A percentile compares a stretch with the other conserved stretches of the same genome.
Evolutionary conservation across 75 land plant species (phyloP).

Genomic region (Cryptomeria japonica): DNA sequence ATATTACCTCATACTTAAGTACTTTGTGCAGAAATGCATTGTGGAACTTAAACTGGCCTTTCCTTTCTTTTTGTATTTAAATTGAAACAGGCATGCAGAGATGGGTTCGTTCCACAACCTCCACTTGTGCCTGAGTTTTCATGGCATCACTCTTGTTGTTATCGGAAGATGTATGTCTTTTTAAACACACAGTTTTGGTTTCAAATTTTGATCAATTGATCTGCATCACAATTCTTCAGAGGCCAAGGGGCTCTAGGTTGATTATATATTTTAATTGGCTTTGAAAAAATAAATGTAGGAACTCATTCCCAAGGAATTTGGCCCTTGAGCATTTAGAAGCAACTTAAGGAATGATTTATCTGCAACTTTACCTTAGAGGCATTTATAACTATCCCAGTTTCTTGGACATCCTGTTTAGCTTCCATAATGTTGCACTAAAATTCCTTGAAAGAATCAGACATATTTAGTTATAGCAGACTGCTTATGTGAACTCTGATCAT

Average conservation of each 20-base stretch:
- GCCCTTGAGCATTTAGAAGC: not conserved
- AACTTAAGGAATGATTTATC: not conserved
- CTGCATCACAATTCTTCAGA: not conserved
- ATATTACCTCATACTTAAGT: too few species aligned
- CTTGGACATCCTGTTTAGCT: not conserved
- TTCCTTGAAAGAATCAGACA: not conserved
- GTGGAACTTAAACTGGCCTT: not conserved
- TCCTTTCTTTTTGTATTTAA: too few species aligned
- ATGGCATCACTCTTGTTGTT: not conserved
- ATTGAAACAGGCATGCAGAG: not conserved
- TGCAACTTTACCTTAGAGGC: not conserved
- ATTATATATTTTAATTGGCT: too few species aligned
- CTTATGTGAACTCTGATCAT: not conserved
- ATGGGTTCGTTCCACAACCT: not conserved
- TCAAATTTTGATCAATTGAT: not conserved
- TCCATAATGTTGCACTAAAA: not conserved
- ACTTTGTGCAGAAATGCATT: not conserved
- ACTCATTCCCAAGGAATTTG: not conserved
- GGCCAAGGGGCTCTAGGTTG: not conserved
- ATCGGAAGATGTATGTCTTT: not conserved
- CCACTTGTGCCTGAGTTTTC: not conserved
- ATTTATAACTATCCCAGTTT: not conserved
- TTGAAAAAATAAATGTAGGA: too few species aligned
- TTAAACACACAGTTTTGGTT: not conserved
- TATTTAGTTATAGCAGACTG: too few species aligned